phyloP scores from a whole-genome alignment of 805 yeast species.

The Kuraishia hungarica region DNA sequence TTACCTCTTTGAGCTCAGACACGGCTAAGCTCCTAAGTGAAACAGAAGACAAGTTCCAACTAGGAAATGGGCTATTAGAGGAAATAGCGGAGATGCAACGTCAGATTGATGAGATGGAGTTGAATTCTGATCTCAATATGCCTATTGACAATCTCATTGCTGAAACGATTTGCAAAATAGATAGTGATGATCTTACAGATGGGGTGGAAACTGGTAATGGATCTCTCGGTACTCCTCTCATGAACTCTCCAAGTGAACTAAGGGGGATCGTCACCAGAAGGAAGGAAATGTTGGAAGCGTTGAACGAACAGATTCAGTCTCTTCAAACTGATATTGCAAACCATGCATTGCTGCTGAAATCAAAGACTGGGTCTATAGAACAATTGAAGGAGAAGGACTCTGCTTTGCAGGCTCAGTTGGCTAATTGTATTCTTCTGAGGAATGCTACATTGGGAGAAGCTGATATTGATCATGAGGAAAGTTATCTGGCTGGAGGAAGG shows the following conservation, averaged over 20 bases:
- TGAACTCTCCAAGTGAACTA: not conserved
- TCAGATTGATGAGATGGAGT: not conserved
- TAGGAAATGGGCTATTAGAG: not conserved
- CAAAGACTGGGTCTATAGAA: not conserved
- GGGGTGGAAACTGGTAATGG: not conserved
- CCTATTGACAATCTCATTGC: not conserved
- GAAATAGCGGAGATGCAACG: not conserved
- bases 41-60: not conserved
- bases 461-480: constrained; percentile 2
- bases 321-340: not conserved
- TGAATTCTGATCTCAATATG: not conserved
- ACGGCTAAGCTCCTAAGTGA: not conserved
- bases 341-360: not conserved
- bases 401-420: not conserved
- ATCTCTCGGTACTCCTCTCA: not conserved
- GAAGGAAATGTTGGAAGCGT: not conserved
- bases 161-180: not conserved
- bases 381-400: not conserved
- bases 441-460: not conserved
- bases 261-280: not conserved
- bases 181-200: not conserved
- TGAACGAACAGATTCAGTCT: not conserved
- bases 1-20: not conserved
- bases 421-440: not conserved
- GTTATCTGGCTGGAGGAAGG: constrained; percentile 9